Percentiles rank a stretch among this genome's conserved stretches.
Conservation (phyloP, 2,329 filamentous ascomycete species). For the Aspergillus piperis region DNA sequence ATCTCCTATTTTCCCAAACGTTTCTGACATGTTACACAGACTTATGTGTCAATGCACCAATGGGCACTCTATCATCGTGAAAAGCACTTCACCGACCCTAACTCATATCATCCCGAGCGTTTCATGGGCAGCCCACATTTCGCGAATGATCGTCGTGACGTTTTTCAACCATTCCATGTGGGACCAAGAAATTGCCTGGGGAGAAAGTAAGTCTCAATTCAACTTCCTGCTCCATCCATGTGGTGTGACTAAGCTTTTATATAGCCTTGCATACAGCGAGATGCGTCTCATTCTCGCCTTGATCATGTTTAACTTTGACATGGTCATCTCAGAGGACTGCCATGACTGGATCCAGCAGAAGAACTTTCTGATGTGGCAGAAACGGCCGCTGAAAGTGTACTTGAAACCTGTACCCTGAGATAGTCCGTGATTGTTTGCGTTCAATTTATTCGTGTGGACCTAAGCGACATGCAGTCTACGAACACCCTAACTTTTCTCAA, state of each 20-base stretch:
- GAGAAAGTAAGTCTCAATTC: slow-evolving; percentile 9
- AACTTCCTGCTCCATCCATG: not conserved
- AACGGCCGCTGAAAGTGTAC: not conserved
- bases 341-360: slow-evolving; percentile 22
- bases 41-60: too few species aligned
- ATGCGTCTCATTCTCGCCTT: slow-evolving; percentile 14
- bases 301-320: slow-evolving; percentile 25
- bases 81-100: slow-evolving; percentile 14
- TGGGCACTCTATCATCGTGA: not conserved
- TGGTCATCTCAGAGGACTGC: slow-evolving; percentile 11
- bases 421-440: too few species aligned
- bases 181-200: slow-evolving; percentile 16
- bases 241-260: not conserved
- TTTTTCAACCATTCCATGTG: slow-evolving; percentile 14
- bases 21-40: not conserved
- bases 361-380: slow-evolving; percentile 16
- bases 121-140: slow-evolving; percentile 3
- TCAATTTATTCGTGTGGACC: too few species aligned
- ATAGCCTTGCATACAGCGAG: slow-evolving; percentile 15
- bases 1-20: not conserved
- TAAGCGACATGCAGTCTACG: too few species aligned
- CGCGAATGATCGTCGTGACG: slow-evolving; percentile 4
- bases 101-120: slow-evolving; percentile 17
- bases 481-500: too few species aligned
- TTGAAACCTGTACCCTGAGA: too few species aligned